Percentiles rank a stretch among this genome's conserved stretches.
These are phyloP conservation scores for Leccinellum albellum DNA, from an alignment of 768 basidiomycete genomes.

Conservation along the genomic window DNA sequence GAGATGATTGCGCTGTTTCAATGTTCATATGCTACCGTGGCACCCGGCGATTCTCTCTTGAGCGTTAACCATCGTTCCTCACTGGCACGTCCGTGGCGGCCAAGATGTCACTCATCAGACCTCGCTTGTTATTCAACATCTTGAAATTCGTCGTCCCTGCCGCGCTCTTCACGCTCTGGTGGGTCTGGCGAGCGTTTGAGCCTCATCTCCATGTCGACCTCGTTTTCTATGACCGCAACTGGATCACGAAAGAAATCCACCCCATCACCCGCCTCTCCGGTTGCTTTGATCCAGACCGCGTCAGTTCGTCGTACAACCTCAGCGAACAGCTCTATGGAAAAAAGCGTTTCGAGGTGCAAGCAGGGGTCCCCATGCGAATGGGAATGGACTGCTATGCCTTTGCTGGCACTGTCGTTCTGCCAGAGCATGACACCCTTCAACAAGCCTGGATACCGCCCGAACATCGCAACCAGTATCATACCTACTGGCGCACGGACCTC, in stretches of 20 bases:
- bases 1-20: too few species aligned
- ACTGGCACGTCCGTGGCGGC: too few species aligned
- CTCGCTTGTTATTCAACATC: constrained; percentile 35
- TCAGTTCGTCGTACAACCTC: constrained; percentile 67
- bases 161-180: constrained; percentile 26
- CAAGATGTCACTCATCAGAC: constrained; percentile 12
- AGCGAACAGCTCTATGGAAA: constrained; percentile 59
- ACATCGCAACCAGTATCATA: constrained; percentile 70
- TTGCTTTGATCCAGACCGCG: constrained; percentile 63
- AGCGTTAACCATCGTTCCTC: too few species aligned
- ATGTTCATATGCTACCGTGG: too few species aligned
- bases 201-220: constrained; percentile 74
- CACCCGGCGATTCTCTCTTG: too few species aligned
- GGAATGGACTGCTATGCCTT: constrained; percentile 92
- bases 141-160: constrained; percentile 44
- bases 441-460: constrained; percentile 31
- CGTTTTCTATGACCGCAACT: constrained; percentile 68
- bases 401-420: constrained; percentile 66
- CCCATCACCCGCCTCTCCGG: constrained; percentile 59
- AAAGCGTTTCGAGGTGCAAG: constrained; percentile 68
- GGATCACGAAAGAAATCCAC: constrained; percentile 73
- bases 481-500: constrained; percentile 92
- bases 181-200: constrained; percentile 58
- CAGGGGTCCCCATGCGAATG: constrained; percentile 72
- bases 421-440: constrained; percentile 6